Evolutionary conservation across 768 basidiomycete species (phyloP), one percentile per base, ranked within the genome.

Genomic region (Inosperma sp.): DNA sequence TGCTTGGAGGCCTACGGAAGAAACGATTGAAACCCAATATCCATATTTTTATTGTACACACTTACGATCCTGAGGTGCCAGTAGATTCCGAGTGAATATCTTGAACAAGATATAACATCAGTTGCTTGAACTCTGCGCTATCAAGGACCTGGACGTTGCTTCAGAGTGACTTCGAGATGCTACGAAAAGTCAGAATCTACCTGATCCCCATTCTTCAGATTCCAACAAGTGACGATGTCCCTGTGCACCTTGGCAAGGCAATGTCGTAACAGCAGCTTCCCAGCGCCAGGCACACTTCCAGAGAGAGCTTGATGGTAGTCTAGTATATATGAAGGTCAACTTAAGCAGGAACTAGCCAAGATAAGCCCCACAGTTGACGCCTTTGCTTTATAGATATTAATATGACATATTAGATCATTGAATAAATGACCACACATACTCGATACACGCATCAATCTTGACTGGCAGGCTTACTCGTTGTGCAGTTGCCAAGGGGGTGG

Each of bases 101-200:
- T 41, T 41, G 40, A 19, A 41, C 40, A 4, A 41, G 40, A 41
- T 41, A 41, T 26, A 41, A 13, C 40, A 41, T 41, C 40, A 41
- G 40, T 41, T 41, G 40, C 5, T 41, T 41, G 14, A 41, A 41
- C 14, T 41, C 40, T 7, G 40, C 14, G 4, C 40, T 26, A 41
- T 16, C 12, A n/a, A 5, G 19, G 14, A 5, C 21, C 14, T 5
- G 33, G 33, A 16, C 13, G 3, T 34, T 34, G 9, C 33, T 34
- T 34, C 33, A n/a, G n/a, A n/a, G n/a, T n/a, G n/a, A n/a, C n/a
- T n/a, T n/a, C n/a, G n/a, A n/a, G n/a, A n/a, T n/a, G n/a, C n/a
- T n/a, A n/a, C n/a, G n/a, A n/a, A n/a, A n/a, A n/a, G n/a, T n/a
- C n/a, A n/a, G n/a, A n/a, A n/a, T n/a, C n/a, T n/a, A n/a, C n/a